These are phyloP conservation scores for Colletotrichum destructivum DNA, from an alignment of 2,329 filamentous ascomycete species.

Conservation along the genomic window DNA sequence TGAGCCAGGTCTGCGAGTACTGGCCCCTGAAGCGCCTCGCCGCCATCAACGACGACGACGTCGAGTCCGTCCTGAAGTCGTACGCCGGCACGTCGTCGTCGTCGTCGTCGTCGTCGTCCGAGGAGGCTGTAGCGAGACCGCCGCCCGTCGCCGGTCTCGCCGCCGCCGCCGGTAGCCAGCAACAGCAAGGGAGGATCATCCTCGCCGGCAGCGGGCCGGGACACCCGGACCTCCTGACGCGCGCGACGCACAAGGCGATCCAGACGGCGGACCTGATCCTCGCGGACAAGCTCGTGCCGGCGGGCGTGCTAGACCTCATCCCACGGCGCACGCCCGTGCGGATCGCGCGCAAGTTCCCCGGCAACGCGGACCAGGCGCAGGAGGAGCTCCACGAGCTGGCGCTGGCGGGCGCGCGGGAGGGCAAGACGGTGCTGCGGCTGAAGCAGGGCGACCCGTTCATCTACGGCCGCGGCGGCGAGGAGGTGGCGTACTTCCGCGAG, in stretches of 20 bases:
- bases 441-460: conserved; percentile 98
- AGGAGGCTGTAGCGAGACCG: background rate
- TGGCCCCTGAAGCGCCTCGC: conserved; percentile 92
- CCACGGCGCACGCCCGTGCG: conserved; percentile 90
- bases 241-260: conserved; percentile 84
- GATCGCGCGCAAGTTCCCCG: conserved; percentile 97
- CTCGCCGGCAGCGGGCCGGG: conserved; percentile 94
- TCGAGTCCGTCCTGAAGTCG: conserved; percentile 81
- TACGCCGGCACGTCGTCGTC: conserved; percentile 63
- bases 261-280: conserved; percentile 83
- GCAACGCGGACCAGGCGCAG: conserved; percentile 94
- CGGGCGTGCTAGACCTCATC: conserved; percentile 88
- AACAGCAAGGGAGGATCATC: conserved; percentile 78
- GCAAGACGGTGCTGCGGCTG: conserved; percentile 86
- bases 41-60: conserved; percentile 83
- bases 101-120: background rate
- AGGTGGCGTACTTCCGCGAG: conserved; percentile 85
- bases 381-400: conserved; percentile 88
- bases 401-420: conserved; percentile 74
- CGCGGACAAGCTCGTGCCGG: conserved; percentile 88
- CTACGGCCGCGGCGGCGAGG: conserved; percentile 95
- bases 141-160: background rate
- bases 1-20: conserved; percentile 97
- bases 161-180: background rate
- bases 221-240: conserved; percentile 91